Evolutionary conservation across 345 rosid species (phyloP).

Genomic region (Anastatica hierochuntica): DNA sequence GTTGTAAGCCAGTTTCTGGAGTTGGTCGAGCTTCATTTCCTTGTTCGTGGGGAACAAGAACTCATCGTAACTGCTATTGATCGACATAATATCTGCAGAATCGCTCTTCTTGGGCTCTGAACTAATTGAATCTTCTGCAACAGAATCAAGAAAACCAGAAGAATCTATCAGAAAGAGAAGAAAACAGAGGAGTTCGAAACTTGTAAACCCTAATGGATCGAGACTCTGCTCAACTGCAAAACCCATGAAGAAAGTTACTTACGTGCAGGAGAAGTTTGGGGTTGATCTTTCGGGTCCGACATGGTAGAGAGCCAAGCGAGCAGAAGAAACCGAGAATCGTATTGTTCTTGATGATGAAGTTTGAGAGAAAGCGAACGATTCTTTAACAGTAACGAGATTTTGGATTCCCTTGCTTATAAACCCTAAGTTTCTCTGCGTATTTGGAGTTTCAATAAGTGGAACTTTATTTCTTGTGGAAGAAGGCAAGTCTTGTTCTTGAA

Average conservation of each 20-base stretch:
- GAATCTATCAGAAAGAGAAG: too few relatives aligned
- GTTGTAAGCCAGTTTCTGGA: background rate
- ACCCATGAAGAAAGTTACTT: too few relatives aligned
- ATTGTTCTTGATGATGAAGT: background rate
- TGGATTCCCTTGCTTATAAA: background rate
- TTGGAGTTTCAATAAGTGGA: too few relatives aligned
- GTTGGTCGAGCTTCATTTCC: background rate
- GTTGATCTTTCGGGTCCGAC: background rate
- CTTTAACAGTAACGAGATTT: too few relatives aligned
- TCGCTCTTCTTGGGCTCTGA: constrained; percentile 1
- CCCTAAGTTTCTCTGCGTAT: too few relatives aligned
- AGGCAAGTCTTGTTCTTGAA: background rate
- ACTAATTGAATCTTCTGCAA: background rate
- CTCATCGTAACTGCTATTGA: background rate
- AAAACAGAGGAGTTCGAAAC: too few relatives aligned
- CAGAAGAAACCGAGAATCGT: background rate
- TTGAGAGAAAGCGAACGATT: background rate
- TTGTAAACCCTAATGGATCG: too few relatives aligned
- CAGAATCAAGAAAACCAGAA: constrained; percentile 12
- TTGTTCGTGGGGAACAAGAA: background rate
- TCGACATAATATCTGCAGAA: background rate
- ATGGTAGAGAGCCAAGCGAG: constrained; percentile 1
- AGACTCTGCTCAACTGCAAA: too few relatives aligned
- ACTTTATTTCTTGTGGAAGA: background rate
- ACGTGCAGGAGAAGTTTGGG: background rate